These are phyloP conservation scores for Prunus yedoensis DNA, from an alignment of 331 rosid species.

Conservation along the genomic window DNA sequence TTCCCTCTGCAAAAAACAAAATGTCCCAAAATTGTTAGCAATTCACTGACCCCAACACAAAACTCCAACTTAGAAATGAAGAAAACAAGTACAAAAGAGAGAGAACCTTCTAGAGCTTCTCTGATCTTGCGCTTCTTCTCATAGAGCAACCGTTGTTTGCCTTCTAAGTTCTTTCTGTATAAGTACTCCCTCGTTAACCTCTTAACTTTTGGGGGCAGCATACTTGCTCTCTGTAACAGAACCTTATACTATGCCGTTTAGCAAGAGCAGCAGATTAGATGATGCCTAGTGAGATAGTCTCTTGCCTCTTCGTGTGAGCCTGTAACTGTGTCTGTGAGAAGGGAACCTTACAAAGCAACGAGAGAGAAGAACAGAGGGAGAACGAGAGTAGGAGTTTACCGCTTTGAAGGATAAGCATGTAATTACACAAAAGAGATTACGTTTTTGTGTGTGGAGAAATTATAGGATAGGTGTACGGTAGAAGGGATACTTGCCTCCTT, in stretches of 20 bases:
- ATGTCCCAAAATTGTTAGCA: not conserved
- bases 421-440: too few species aligned
- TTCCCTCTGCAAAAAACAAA: constrained; percentile 59
- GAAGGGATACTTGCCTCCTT: too few species aligned
- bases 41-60: not conserved
- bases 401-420: too few species aligned
- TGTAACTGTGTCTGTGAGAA: too few species aligned
- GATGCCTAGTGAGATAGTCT: too few species aligned
- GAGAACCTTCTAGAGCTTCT: constrained; percentile 70
- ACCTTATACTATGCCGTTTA: too few species aligned
- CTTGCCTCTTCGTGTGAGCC: too few species aligned
- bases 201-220: constrained; percentile 60
- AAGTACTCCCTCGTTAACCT: constrained; percentile 77
- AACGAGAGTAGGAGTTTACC: not conserved
- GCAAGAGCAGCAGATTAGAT: too few species aligned
- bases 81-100: not conserved
- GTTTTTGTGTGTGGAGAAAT: too few species aligned
- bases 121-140: constrained; percentile 86
- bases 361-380: not conserved
- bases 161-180: constrained; percentile 81
- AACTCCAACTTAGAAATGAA: not conserved
- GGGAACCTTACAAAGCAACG: not conserved
- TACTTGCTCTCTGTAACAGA: constrained; percentile 19
- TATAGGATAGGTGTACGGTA: too few species aligned
- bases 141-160: constrained; percentile 62